phyloP scores from a whole-genome alignment of 2,329 filamentous ascomycete genomes.

The Cytospora chrysosperma region DNA sequence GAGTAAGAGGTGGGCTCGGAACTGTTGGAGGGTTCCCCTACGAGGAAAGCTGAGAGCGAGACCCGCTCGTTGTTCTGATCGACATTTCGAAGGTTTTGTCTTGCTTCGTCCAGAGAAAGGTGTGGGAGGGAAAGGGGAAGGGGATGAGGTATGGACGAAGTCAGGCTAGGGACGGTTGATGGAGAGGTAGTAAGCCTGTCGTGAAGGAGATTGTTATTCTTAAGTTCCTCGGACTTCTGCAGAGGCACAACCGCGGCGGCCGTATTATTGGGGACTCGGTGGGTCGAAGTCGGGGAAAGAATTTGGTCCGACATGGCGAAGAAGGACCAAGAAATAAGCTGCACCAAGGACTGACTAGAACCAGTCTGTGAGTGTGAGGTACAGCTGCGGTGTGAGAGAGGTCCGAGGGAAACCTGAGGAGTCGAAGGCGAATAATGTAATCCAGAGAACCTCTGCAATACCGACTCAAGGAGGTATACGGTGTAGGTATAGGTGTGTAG shows the following conservation, averaged over 20 bases:
- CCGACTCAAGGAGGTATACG: neutral
- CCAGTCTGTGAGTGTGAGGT: slow-evolving; percentile 2
- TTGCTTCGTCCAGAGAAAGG: slow-evolving; percentile 18
- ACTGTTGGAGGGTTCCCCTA: slow-evolving; percentile 30
- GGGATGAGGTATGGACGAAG: slow-evolving; percentile 22
- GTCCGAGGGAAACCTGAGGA: neutral
- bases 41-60: slow-evolving; percentile 23
- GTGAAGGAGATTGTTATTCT: slow-evolving; percentile 32
- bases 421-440: neutral
- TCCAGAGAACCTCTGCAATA: neutral
- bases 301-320: slow-evolving; percentile 39
- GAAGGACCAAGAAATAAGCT: neutral
- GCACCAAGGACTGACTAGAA: slow-evolving; percentile 1
- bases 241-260: slow-evolving; percentile 25
- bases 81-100: slow-evolving; percentile 24
- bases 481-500: no score
- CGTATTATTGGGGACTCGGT: slow-evolving; percentile 48
- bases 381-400: slow-evolving; percentile 3
- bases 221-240: slow-evolving; percentile 26
- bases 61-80: slow-evolving; percentile 21
- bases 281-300: slow-evolving; percentile 47
- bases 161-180: slow-evolving; percentile 20
- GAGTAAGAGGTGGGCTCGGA: slow-evolving; percentile 31
- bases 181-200: slow-evolving; percentile 30
- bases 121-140: slow-evolving; percentile 15